These are phyloP conservation scores for Heritiera littoralis DNA, from an alignment of 345 rosid species.

Conservation along the genomic window DNA sequence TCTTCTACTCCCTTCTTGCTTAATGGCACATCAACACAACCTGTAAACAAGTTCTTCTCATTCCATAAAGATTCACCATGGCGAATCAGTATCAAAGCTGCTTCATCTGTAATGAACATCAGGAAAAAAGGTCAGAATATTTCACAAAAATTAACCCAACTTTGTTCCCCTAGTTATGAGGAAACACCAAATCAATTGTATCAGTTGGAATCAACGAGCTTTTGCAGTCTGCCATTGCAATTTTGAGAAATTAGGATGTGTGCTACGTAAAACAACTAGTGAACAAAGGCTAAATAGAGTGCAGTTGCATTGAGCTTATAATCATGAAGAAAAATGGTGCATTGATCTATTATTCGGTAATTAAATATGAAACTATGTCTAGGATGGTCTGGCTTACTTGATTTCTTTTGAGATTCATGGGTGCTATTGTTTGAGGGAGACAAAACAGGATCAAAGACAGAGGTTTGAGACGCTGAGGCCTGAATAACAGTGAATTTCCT, in stretches of 20 bases:
- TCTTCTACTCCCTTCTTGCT: slow-evolving; percentile 91
- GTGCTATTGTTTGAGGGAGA: slow-evolving; percentile 46
- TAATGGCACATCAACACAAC: slow-evolving; percentile 96
- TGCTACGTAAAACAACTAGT: background rate
- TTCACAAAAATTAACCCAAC: slow-evolving; percentile 6
- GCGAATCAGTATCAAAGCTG: slow-evolving; percentile 80
- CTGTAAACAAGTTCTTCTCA: slow-evolving; percentile 94
- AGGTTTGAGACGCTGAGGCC: slow-evolving; percentile 58
- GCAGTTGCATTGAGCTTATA: background rate
- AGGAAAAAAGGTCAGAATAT: slow-evolving; percentile 6
- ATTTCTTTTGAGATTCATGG: slow-evolving; percentile 49
- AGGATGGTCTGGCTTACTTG: slow-evolving; percentile 50
- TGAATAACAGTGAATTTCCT: slow-evolving; percentile 39
- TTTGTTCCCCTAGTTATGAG: background rate
- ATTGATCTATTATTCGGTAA: background rate
- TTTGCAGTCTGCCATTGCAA: slow-evolving; percentile 11
- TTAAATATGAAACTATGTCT: slow-evolving; percentile 6
- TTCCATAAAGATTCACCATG: slow-evolving; percentile 99
- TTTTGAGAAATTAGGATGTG: slow-evolving; percentile 9
- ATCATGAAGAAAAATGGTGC: background rate
- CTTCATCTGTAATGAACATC: slow-evolving; percentile 56
- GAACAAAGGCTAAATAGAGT: background rate
- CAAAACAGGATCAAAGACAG: slow-evolving; percentile 57
- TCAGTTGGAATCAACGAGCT: background rate
- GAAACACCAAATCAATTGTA: slow-evolving; percentile 1